Evolutionary conservation across 164 flowering plant species (phyloP).

Genomic region (Nymphaea colorata): DNA sequence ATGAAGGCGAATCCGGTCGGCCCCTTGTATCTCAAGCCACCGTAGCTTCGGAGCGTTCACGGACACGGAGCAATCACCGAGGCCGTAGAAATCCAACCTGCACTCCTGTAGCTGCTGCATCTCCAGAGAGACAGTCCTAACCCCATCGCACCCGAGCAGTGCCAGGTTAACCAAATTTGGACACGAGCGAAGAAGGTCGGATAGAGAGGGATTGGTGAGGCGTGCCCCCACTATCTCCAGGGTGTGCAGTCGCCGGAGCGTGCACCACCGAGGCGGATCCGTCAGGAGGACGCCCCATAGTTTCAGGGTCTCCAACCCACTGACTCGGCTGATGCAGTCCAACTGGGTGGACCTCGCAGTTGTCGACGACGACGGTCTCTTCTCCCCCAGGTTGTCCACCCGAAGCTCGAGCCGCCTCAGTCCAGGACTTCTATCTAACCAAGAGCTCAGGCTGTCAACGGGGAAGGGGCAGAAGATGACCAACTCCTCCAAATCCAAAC

Average conservation of each 20-base stretch:
- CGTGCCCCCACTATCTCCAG: constrained; percentile 78
- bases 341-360: constrained; percentile 32
- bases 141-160: constrained; percentile 73
- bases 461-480: constrained; percentile 72
- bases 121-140: constrained; percentile 39
- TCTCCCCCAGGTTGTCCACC: constrained; percentile 47
- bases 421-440: constrained; percentile 34
- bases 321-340: constrained; percentile 39
- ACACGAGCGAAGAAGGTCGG: constrained; percentile 41
- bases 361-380: constrained; percentile 2
- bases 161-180: constrained; percentile 56
- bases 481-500: constrained; percentile 39
- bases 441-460: constrained; percentile 40
- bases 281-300: constrained; percentile 77
- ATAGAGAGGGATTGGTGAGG: constrained; percentile 43
- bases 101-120: constrained; percentile 51
- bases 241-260: constrained; percentile 29
- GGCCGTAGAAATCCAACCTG: constrained; percentile 68
- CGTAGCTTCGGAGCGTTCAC: constrained; percentile 40
- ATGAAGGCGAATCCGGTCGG: constrained; percentile 55
- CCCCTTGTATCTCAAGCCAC: constrained; percentile 67
- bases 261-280: constrained; percentile 60
- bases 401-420: constrained; percentile 70
- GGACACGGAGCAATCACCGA: constrained; percentile 45
- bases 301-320: constrained; percentile 48